A percentile compares a stretch with the other conserved stretches of the same genome.
These are phyloP conservation scores for Phytopythium helicoides DNA, from an alignment of 352 stramenopile species.

Conservation along the genomic window DNA sequence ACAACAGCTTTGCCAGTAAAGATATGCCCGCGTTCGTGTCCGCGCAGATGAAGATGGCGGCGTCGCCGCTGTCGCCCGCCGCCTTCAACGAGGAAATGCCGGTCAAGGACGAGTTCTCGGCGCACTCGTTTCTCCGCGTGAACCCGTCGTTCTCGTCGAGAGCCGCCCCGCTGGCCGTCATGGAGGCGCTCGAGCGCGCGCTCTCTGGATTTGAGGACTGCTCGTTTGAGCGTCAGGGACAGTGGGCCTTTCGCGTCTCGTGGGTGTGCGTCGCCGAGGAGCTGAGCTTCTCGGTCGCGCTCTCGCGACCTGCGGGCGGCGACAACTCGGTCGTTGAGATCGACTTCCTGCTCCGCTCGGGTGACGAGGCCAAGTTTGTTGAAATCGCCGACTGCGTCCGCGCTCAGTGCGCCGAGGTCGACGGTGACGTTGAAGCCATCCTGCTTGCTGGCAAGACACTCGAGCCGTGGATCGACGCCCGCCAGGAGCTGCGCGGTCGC, in stretches of 20 bases:
- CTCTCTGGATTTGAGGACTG: slow-evolving; percentile 42
- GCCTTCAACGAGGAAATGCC: slow-evolving; percentile 31
- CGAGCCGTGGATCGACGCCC: slow-evolving; percentile 56
- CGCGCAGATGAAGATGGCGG: slow-evolving; percentile 7
- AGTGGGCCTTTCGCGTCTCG: slow-evolving; percentile 44
- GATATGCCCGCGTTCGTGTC: slow-evolving; percentile 19
- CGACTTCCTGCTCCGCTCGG: slow-evolving; percentile 47
- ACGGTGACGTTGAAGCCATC: slow-evolving; percentile 57
- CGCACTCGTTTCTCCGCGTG: slow-evolving; percentile 41
- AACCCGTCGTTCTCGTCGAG: slow-evolving; percentile 55
- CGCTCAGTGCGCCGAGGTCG: slow-evolving; percentile 49
- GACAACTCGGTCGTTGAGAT: slow-evolving; percentile 39
- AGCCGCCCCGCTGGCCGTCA: slow-evolving; percentile 39
- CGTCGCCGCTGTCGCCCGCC: slow-evolving; percentile 50
- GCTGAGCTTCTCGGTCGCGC: slow-evolving; percentile 51
- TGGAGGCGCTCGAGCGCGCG: slow-evolving; percentile 40
- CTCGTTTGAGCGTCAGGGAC: slow-evolving; percentile 25
- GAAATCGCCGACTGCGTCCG: slow-evolving; percentile 54
- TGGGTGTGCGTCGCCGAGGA: slow-evolving; percentile 69
- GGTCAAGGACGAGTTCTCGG: slow-evolving; percentile 48
- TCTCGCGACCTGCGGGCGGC: slow-evolving; percentile 34
- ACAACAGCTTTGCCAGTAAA: neutral
- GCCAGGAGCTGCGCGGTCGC: slow-evolving; percentile 43
- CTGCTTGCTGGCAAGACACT: slow-evolving; percentile 31
- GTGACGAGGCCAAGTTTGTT: slow-evolving; percentile 56